Evolutionary conservation across 495 filamentous ascomycete genomes (phyloP).

Genomic region (Xylaria acuta): DNA sequence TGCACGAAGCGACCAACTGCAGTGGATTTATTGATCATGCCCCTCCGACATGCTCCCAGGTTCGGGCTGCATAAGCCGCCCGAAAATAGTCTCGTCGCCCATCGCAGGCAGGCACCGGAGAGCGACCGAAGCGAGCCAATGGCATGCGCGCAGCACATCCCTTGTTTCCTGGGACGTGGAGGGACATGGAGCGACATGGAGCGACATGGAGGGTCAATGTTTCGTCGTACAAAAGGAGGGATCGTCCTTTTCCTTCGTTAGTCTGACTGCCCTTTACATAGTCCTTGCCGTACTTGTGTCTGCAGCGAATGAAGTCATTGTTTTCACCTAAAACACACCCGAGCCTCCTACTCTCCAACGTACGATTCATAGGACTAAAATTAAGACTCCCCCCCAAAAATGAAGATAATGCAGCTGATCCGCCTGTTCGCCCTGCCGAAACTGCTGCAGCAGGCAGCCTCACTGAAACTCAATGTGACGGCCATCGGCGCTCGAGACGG

Average conservation of each 20-base stretch:
- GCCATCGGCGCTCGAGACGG: slow-evolving; percentile 36
- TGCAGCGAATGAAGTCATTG: background rate
- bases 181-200: no score
- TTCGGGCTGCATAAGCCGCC: background rate
- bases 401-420: slow-evolving; percentile 2
- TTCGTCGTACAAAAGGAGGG: slow-evolving; percentile 20
- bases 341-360: background rate
- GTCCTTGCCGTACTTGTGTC: background rate
- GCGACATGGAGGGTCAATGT: background rate
- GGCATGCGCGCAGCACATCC: background rate
- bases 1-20: background rate
- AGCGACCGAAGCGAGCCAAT: slow-evolving; percentile 14
- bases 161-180: background rate
- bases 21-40: slow-evolving; percentile 3
- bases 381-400: background rate
- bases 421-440: slow-evolving; percentile 7
- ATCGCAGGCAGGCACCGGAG: background rate
- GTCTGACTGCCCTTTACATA: background rate
- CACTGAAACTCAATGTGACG: slow-evolving; percentile 38
- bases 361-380: background rate
- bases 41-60: background rate
- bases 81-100: background rate
- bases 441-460: background rate
- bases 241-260: background rate
- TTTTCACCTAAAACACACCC: background rate